Percentiles rank a stretch among this genome's conserved stretches.
phyloP scores from a whole-genome alignment of 108 stramenopile genomes.

The Nitzschia inconspicua region DNA sequence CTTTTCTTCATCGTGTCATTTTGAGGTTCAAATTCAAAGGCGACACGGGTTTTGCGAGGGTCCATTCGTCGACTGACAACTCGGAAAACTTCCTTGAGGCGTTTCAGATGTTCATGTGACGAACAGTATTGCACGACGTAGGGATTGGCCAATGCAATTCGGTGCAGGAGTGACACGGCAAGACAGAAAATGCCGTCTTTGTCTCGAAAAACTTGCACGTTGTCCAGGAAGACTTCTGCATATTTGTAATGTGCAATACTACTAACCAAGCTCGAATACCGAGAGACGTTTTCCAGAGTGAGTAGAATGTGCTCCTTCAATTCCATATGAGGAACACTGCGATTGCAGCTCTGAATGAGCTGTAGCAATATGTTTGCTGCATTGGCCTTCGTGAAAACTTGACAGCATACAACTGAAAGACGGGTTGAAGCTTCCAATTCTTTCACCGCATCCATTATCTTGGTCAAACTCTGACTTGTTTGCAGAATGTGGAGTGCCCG shows the following conservation, averaged over 20 bases:
- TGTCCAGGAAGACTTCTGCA: slow-evolving; percentile 66
- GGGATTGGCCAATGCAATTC: slow-evolving; percentile 5
- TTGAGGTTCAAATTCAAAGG: background rate
- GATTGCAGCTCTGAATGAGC: slow-evolving; percentile 81
- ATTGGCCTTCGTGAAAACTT: slow-evolving; percentile 50
- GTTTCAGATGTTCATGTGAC: slow-evolving; percentile 47
- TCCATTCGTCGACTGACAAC: slow-evolving; percentile 9
- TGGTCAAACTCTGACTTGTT: slow-evolving; percentile 54
- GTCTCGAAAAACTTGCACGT: slow-evolving; percentile 88
- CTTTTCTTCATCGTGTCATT: slow-evolving; percentile 1
- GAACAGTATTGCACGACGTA: slow-evolving; percentile 29
- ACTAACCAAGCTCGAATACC: slow-evolving; percentile 37
- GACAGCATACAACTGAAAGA: slow-evolving; percentile 63
- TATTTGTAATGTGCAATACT: slow-evolving; percentile 39
- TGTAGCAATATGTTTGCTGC: slow-evolving; percentile 67
- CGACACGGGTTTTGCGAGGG: background rate
- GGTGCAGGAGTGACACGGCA: slow-evolving; percentile 27
- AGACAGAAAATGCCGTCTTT: slow-evolving; percentile 62
- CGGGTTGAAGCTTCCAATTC: slow-evolving; percentile 68
- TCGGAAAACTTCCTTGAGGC: slow-evolving; percentile 35
- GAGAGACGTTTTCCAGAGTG: slow-evolving; percentile 73
- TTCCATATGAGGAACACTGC: slow-evolving; percentile 87
- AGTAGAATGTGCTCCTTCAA: slow-evolving; percentile 62
- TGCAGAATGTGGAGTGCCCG: slow-evolving; percentile 50
- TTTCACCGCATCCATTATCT: slow-evolving; percentile 69